phyloP scores from a whole-genome alignment of 2,329 filamentous ascomycete genomes.

The Xylaria sp. region DNA sequence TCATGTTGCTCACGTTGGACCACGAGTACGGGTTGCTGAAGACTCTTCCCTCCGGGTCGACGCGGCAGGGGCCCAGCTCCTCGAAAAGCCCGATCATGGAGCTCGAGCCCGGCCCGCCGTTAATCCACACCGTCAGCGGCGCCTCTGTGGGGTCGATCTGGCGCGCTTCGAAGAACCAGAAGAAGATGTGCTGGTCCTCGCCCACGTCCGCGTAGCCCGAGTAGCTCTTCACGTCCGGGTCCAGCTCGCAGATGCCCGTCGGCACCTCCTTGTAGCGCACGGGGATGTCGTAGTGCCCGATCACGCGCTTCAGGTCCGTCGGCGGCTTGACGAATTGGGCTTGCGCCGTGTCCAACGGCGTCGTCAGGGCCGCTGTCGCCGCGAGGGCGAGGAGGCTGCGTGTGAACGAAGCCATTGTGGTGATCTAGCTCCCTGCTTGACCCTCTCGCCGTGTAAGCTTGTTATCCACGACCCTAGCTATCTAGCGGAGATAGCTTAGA shows the following conservation, averaged over 20 bases:
- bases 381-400: constrained; percentile 39
- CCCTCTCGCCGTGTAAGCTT: not conserved
- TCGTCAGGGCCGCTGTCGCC: constrained; percentile 27
- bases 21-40: constrained; percentile 68
- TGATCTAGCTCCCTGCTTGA: not conserved
- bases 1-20: constrained; percentile 68
- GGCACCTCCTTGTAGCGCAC: constrained; percentile 62
- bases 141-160: constrained; percentile 56
- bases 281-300: constrained; percentile 51
- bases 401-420: constrained; percentile 42
- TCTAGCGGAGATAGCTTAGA: not conserved
- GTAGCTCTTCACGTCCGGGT: constrained; percentile 56
- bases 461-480: constrained; percentile 2
- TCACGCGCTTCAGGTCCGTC: constrained; percentile 43
- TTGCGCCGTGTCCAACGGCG: constrained; percentile 27
- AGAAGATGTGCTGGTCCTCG: constrained; percentile 56
- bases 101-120: constrained; percentile 63
- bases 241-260: constrained; percentile 57
- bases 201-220: constrained; percentile 57
- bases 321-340: constrained; percentile 49
- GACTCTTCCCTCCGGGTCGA: constrained; percentile 57
- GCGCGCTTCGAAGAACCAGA: constrained; percentile 64
- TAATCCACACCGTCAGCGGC: constrained; percentile 64
- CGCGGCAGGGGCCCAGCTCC: constrained; percentile 53
- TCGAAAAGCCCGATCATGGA: constrained; percentile 68